Base-by-base conservation (phyloP, 495 filamentous ascomycete genomes). In the Hyaloscypha variabilis region DNA sequence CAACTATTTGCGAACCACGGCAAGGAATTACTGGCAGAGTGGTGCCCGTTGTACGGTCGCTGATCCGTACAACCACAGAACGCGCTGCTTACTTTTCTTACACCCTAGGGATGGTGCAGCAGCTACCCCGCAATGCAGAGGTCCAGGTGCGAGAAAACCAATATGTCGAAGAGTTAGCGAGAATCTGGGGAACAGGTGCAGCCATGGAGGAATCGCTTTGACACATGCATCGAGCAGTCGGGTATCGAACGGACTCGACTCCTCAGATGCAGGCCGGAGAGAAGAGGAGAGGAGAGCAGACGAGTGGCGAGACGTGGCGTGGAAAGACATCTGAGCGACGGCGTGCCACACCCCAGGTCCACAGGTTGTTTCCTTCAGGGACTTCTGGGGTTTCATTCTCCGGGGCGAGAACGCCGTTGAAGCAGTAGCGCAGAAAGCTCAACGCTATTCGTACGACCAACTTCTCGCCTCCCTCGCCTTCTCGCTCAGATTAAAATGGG, bases 61-160 rank as follows among this genome's bases (percentile, higher is more conserved):
- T n/a, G 51, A 54, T 46, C 31, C 11, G 39, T 46, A 46, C 11
- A 46, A 11, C 39, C 39, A 46, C 39, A 46, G 39, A 34, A 46
- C 39, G 11, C 14, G 6, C 39, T 46, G 39, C 39, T 14, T 46
- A 17, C 39, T 19, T 46, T 3, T 46, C 17, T 19, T 17, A 17
- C 31, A 36, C 31, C 39, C 17, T 34, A 13, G 31, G 31, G 31
- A 46, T 17, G 39, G 11, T 19, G 19, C 39, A 17, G 39, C 49
- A 36, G 60, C 60, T 63, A 54, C 60, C 60, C 60, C 60, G 60
- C 60, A 63, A 29, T 63, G 31, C n/a, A 3, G 34, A 30, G 46
- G 8, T 34, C n/a, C 6, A 8, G 54, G n/a, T n/a, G 6, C 6
- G 10, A 13, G 21, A 31, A 25, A 36, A 46, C 39, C 39, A 1